Conservation (phyloP, 345 rosid genomes). For the Camelina laxa region DNA sequence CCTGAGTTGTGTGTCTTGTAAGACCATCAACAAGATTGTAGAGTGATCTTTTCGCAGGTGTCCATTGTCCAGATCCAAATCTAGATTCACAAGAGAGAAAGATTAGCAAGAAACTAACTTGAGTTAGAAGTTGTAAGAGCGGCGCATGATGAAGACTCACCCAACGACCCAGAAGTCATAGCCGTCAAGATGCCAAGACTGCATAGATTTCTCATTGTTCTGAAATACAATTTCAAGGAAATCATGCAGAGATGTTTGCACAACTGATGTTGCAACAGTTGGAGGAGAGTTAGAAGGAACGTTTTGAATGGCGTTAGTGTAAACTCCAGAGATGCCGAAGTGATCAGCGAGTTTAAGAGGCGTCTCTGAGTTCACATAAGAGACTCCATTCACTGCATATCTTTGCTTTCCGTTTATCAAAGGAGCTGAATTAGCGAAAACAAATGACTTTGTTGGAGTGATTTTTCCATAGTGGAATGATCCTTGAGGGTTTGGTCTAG, state of each 20-base stretch:
- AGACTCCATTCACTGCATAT: conserved; percentile 79
- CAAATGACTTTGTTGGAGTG: conserved; percentile 54
- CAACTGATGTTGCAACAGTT: conserved; percentile 65
- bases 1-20: conserved; percentile 92
- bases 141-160: conserved; percentile 48
- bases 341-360: conserved; percentile 88
- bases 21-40: conserved; percentile 80
- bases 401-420: conserved; percentile 78
- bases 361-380: conserved; percentile 77
- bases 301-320: conserved; percentile 56
- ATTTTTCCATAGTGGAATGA: conserved; percentile 87
- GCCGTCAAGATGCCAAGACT: conserved; percentile 98
- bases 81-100: conserved; percentile 45
- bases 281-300: conserved; percentile 58
- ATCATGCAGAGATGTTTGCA: conserved; percentile 61
- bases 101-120: not conserved
- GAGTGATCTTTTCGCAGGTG: conserved; percentile 52
- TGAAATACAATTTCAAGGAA: conserved; percentile 82
- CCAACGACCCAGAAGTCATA: conserved; percentile 94
- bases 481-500: conserved; percentile 98
- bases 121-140: not conserved
- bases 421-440: conserved; percentile 74
- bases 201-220: conserved; percentile 66
- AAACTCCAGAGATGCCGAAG: conserved; percentile 72
- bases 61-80: conserved; percentile 80